Percentiles rank a stretch among this genome's conserved stretches.
phyloP scores from a whole-genome alignment of 2,329 filamentous ascomycete genomes.

The Colletotrichum godetiae region DNA sequence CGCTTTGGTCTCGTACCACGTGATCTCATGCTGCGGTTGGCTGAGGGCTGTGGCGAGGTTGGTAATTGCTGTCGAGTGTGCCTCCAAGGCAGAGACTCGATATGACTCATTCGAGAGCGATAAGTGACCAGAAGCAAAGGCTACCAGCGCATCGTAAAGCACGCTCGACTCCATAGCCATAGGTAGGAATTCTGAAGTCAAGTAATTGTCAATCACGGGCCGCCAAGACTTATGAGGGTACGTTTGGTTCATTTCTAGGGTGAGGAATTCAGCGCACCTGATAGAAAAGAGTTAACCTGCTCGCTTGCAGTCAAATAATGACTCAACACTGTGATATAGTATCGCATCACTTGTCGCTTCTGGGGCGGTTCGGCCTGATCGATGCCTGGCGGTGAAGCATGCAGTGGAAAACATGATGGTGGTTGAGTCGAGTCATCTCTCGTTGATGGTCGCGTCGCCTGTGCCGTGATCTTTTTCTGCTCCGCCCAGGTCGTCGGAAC shows the following conservation, averaged over 20 bases:
- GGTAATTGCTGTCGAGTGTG: slow-evolving; percentile 25
- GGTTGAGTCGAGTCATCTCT: background rate
- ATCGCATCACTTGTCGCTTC: slow-evolving; percentile 28
- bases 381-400: background rate
- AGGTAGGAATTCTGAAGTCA: slow-evolving; percentile 21
- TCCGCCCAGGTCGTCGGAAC: slow-evolving; percentile 30
- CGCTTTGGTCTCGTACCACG: slow-evolving; percentile 33
- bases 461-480: background rate
- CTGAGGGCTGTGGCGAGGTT: slow-evolving; percentile 23
- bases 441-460: background rate
- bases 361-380: slow-evolving; percentile 22
- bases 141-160: slow-evolving; percentile 32
- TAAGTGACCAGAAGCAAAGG: slow-evolving; percentile 31
- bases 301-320: slow-evolving; percentile 28
- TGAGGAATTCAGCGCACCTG: background rate
- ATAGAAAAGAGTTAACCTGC: slow-evolving; percentile 31
- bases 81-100: slow-evolving; percentile 18
- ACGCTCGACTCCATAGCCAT: slow-evolving; percentile 37
- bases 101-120: slow-evolving; percentile 24
- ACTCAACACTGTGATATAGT: slow-evolving; percentile 29
- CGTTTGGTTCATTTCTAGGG: accelerated
- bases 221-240: background rate
- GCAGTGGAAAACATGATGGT: background rate
- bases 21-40: slow-evolving; percentile 10
- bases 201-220: background rate